Percentiles rank a stretch among this genome's conserved stretches.
Evolutionary conservation across 352 stramenopile species (phyloP).

Genomic region (Pythium biforme): DNA sequence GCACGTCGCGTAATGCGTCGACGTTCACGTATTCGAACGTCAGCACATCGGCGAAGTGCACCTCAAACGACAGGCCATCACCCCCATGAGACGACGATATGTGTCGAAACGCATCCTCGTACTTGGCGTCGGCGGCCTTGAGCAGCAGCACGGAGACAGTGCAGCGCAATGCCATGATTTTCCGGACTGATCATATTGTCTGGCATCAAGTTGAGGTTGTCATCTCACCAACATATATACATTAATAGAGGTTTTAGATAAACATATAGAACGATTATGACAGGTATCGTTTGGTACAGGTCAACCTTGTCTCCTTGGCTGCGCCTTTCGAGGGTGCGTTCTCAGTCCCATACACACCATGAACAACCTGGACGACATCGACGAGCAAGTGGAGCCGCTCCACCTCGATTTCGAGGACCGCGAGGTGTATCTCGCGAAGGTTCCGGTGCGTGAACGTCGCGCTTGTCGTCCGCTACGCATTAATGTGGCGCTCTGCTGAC

Average conservation of each 20-base stretch:
- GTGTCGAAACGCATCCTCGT: slow-evolving; percentile 44
- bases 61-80: slow-evolving; percentile 13
- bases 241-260: slow-evolving; percentile 5
- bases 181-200: neutral
- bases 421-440: slow-evolving; percentile 86
- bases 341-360: neutral
- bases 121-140: slow-evolving; percentile 63
- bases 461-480: neutral
- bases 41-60: slow-evolving; percentile 64
- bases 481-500: neutral
- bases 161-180: slow-evolving; percentile 3
- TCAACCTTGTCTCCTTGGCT: neutral
- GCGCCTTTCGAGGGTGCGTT: neutral
- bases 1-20: slow-evolving; percentile 32
- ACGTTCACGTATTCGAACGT: slow-evolving; percentile 68
- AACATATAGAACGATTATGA: neutral
- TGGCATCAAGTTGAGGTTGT: neutral
- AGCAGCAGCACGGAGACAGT: slow-evolving; percentile 49
- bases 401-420: slow-evolving; percentile 85
- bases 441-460: slow-evolving; percentile 49
- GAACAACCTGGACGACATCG: slow-evolving; percentile 71
- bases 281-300: neutral
- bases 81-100: too few relatives aligned
- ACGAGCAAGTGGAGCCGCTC: slow-evolving; percentile 88
- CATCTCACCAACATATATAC: slow-evolving; percentile 1